Conservation (phyloP, 805 yeast genomes). For the Saturnispora mendoncae region DNA sequence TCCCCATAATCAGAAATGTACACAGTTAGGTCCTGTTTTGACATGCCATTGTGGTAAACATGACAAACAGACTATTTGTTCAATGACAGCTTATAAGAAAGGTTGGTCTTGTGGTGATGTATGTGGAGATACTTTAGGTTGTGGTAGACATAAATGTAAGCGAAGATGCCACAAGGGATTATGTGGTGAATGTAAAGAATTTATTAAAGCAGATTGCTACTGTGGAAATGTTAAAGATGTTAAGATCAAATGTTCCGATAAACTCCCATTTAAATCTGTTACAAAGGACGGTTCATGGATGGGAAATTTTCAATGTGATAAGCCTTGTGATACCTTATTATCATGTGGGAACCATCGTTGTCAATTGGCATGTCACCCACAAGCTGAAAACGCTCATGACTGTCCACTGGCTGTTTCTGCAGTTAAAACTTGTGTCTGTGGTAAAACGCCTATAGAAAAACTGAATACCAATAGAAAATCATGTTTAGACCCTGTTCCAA, state of each 20-base stretch:
- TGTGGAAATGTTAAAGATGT: constrained; percentile 53
- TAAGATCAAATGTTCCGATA: constrained; percentile 36
- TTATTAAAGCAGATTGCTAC: constrained; percentile 49
- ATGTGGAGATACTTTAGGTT: constrained; percentile 58
- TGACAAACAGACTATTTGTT: constrained; percentile 60
- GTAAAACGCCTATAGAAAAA: constrained; percentile 37
- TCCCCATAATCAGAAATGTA: constrained; percentile 67
- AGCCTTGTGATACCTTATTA: constrained; percentile 36
- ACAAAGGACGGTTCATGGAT: constrained; percentile 31
- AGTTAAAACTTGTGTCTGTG: constrained; percentile 71
- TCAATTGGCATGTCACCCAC: constrained; percentile 43
- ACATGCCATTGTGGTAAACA: constrained; percentile 68
- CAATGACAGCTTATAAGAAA: constrained; percentile 52
- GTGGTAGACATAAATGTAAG: constrained; percentile 62
- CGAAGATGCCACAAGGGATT: constrained; percentile 68
- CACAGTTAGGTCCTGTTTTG: constrained; percentile 65
- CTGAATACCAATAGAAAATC: constrained; percentile 35
- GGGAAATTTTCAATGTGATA: constrained; percentile 44
- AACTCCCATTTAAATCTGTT: constrained; percentile 30
- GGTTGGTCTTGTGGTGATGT: constrained; percentile 62
- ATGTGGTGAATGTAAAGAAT: constrained; percentile 63
- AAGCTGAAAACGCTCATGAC: constrained; percentile 22
- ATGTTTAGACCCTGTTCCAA: constrained; percentile 75
- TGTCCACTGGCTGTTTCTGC: constrained; percentile 61
- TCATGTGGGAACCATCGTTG: constrained; percentile 62